Base-by-base conservation (phyloP, 129 eudicot species). In the Saposhnikovia divaricata region DNA sequence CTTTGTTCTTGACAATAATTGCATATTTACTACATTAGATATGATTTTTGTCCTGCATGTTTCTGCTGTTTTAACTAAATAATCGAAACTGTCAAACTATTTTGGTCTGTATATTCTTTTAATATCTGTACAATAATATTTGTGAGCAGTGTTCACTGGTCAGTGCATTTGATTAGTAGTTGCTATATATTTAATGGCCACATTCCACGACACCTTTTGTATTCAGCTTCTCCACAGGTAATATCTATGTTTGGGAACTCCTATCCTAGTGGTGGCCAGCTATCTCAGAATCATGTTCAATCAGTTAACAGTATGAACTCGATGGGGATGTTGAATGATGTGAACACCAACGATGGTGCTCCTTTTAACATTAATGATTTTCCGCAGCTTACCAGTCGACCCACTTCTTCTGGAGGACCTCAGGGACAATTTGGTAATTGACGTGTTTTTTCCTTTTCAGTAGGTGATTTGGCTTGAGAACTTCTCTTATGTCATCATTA, bases 151-250 rank as follows among this genome's bases (percentile, higher is more conserved):
- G 38, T 39, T 63, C 71, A 25, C 18, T 63, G 71, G 71, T 63
- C 71, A 25, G 38, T 63, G 71, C 16, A 63, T 63, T 27, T 63
- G 34, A 9, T n/a, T 61, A 25, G 37, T 65, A 38, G 72, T 66
- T 75, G 40, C 46, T 40, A 40, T 59, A 55, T 74, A 18, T 81
- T 9, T 25, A 57, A 4, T 34, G 77, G 44, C 82, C 79, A 55
- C n/a, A 21, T 55, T 6, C 8, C n/a, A 19, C 74, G 74, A 78
- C 51, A 40, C 45, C 81, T 69, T 75, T 63, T 78, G 81, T 75
- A 53, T 88, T 88, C 93, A 96, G 97, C 99, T 84, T 92, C 96
- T 69, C 99, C 97, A 15, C 98, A 92, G 89, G 91, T 89, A 55
- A 84, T 96, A 39, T 89, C 96, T 81, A 92, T 96, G 99, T 80